Conservation (phyloP, 805 yeast species). For the Candida coleopterorum region DNA sequence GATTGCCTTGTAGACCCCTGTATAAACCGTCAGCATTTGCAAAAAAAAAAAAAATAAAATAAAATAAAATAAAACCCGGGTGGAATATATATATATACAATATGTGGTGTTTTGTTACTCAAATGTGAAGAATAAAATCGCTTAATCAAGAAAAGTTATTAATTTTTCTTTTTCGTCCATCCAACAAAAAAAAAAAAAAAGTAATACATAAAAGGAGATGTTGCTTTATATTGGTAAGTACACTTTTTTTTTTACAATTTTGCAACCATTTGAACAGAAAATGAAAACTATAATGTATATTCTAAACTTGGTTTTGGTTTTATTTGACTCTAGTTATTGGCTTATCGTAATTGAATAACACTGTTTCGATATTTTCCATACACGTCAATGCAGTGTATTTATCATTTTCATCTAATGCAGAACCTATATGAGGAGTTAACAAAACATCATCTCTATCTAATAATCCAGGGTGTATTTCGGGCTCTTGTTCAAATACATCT, state of each 20-base stretch:
- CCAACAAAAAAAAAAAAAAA: background rate
- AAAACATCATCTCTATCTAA: conserved; percentile 57
- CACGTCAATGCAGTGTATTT: conserved; percentile 47
- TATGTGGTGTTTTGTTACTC: too few species aligned
- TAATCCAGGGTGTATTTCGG: conserved; percentile 47
- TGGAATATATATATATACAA: too few species aligned
- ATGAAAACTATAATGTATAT: background rate
- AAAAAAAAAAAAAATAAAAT: too few species aligned
- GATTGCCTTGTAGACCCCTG: conserved; percentile 68
- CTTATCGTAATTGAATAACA: conserved; percentile 14
- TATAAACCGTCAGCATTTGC: conserved; percentile 40
- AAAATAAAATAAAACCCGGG: too few species aligned
- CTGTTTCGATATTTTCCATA: conserved; percentile 49
- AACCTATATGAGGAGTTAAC: conserved; percentile 69
- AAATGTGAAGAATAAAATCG: too few species aligned
- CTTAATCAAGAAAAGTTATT: too few species aligned
- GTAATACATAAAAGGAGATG: background rate
- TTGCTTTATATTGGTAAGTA: conserved; percentile 3
- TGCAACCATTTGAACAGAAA: conserved; percentile 1
- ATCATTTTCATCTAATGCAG: conserved; percentile 55
- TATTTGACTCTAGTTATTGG: conserved; percentile 10
- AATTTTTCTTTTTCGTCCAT: background rate
- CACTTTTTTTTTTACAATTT: background rate
- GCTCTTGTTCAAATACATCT: conserved; percentile 70
- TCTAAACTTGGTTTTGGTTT: too few species aligned